Percentiles rank a stretch among this genome's conserved stretches.
Evolutionary conservation across 176 grass and related monocot species (phyloP).

Genomic region (Carex myosuroides): DNA sequence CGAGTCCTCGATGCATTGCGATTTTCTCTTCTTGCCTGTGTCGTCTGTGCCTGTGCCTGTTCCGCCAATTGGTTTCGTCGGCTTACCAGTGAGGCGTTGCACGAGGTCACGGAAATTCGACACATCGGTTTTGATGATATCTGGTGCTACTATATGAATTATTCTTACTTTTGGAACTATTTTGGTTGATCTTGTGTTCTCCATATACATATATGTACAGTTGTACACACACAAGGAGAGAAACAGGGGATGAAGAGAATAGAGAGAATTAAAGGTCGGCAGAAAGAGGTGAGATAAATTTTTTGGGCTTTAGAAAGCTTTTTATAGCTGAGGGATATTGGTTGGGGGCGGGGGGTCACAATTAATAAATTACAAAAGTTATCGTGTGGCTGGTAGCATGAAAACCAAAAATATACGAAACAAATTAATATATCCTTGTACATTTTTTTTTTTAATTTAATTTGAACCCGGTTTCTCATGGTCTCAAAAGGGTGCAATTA

Average conservation of each 20-base stretch:
- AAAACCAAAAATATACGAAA: neutral
- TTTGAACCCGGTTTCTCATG: neutral
- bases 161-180: constrained; percentile 50
- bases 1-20: neutral
- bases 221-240: constrained; percentile 25
- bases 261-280: neutral
- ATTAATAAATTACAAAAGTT: neutral
- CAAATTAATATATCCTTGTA: neutral
- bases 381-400: neutral
- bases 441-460: too few species aligned
- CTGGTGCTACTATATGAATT: constrained; percentile 47
- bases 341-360: neutral
- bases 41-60: neutral
- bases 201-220: neutral
- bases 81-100: constrained; percentile 60
- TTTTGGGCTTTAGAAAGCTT: neutral
- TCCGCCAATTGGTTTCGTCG: neutral
- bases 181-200: constrained; percentile 15
- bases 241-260: neutral
- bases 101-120: constrained; percentile 66
- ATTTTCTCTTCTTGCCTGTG: neutral
- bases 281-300: neutral
- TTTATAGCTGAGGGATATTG: neutral
- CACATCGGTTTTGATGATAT: constrained; percentile 60
- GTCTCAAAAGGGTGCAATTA: neutral